phyloP scores from a whole-genome alignment of 345 rosid genomes.

The Tarenaya hassleriana region DNA sequence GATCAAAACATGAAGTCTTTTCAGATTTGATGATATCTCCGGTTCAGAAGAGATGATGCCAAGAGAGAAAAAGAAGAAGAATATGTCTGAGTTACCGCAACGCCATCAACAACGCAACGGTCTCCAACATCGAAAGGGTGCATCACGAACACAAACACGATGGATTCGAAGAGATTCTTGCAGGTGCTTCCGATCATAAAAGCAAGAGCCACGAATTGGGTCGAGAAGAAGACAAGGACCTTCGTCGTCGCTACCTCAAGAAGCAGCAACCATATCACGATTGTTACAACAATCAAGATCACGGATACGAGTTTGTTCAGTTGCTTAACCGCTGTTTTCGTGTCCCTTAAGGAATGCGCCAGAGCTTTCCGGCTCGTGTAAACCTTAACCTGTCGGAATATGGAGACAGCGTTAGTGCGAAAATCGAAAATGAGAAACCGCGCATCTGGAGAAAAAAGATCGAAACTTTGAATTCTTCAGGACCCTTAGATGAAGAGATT shows the following conservation, averaged over 20 bases:
- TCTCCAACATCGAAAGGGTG: constrained; percentile 86
- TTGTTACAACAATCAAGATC: constrained; percentile 40
- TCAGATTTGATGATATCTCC: no score
- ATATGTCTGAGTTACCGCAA: constrained; percentile 38
- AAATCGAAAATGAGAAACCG: no score
- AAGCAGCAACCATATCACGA: constrained; percentile 70
- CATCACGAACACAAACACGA: constrained; percentile 73
- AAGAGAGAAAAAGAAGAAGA: not conserved
- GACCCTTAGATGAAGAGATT: no score
- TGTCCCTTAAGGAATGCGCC: constrained; percentile 71
- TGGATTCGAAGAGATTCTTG: constrained; percentile 77
- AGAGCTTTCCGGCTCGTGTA: constrained; percentile 63
- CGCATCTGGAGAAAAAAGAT: no score
- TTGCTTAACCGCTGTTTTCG: constrained; percentile 89
- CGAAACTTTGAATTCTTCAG: no score
- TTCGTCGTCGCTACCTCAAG: constrained; percentile 73
- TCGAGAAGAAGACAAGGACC: constrained; percentile 59
- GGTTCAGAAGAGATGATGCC: not conserved
- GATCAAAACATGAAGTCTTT: not conserved
- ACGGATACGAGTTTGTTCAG: constrained; percentile 62
- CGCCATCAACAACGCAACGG: constrained; percentile 76
- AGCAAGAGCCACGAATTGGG: constrained; percentile 64
- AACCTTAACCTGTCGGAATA: constrained; percentile 69
- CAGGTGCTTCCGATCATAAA: constrained; percentile 80
- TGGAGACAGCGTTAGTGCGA: no score